phyloP scores from a whole-genome alignment of 495 filamentous ascomycete genomes.

The Hyaloscypha bicolor region DNA sequence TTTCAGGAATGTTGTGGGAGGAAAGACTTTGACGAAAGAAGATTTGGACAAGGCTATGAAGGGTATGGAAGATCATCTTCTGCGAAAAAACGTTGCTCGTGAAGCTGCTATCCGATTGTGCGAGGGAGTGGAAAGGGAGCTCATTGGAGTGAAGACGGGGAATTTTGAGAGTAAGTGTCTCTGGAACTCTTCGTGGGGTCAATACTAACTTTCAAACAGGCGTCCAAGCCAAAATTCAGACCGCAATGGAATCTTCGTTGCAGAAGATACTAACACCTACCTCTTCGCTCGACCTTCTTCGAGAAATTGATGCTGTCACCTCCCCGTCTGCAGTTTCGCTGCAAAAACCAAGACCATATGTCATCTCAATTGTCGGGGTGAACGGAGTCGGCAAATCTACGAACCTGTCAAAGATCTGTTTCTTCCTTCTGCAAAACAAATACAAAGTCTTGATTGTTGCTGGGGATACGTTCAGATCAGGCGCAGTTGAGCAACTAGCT shows the following conservation, averaged over 20 bases:
- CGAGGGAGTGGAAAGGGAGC: constrained; percentile 84
- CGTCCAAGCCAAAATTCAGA: constrained; percentile 78
- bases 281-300: constrained; percentile 88
- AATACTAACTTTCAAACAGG: constrained; percentile 38
- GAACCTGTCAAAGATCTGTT: constrained; percentile 94
- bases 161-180: constrained; percentile 78
- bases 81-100: constrained; percentile 94
- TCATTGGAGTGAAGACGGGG: constrained; percentile 88
- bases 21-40: constrained; percentile 83
- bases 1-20: constrained; percentile 92
- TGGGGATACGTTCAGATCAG: constrained; percentile 96
- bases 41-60: constrained; percentile 91
- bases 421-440: constrained; percentile 95
- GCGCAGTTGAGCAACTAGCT: constrained; percentile 93
- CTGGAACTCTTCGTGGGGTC: neutral
- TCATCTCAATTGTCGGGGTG: constrained; percentile 96
- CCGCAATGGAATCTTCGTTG: constrained; percentile 86
- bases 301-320: constrained; percentile 83
- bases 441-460: constrained; percentile 95
- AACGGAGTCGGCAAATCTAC: constrained; percentile 99
- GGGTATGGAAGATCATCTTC: constrained; percentile 92
- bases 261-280: constrained; percentile 95
- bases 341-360: constrained; percentile 75
- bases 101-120: constrained; percentile 92
- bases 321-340: constrained; percentile 57